Base-by-base conservation (phyloP, 108 stramenopile species). In the Skeletonema costatum region DNA sequence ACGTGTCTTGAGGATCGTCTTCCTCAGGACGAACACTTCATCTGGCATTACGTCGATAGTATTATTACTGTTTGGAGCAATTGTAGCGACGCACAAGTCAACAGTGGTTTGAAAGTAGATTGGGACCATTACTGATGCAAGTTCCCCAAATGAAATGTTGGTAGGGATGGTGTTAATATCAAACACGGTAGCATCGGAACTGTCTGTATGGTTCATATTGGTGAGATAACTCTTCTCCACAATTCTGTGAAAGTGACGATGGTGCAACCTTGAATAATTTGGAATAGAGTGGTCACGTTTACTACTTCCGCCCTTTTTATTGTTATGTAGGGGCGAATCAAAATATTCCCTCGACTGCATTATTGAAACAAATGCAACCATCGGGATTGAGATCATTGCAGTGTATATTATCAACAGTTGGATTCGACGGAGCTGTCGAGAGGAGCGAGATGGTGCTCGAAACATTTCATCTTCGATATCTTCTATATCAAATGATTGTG, bases 1-100 rank as follows among this genome's bases (percentile, higher is more conserved):
- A 9, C 83, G 69, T 25, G 80, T 81, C 48, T 76, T 71, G 31
- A 84, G 64, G 61, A 84, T 69, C 5, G 67, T 50, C 48, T 84
- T 84, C 44, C 83, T 68, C 21, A 80, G 42, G 7, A 32, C 44
- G 25, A 71, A 66, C 12, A 84, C 83, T n/a, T 56, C 44, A 42
- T 38, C 65, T 14, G 78, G 83, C 25, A 53, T 48, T 2, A 74
- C 64, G 17, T 36, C 32, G 10, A 21, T 80, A 36, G 59, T 59
- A 56, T 25, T 56, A 56, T 25, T 56, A 56, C 7, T 2, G 32
- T 6, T 42, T 12, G 75, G 81, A 2, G 41, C 60, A 30, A 82
- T 82, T 11, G 70, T 53, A 19, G 66, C 48, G 39, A 60, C 32
- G 58, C 81, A 82, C 13, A 82, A 68, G 41, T 76, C 75, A 63